Conservation (phyloP, 2,329 filamentous ascomycete genomes). For the Colletotrichum ledebouriae region DNA sequence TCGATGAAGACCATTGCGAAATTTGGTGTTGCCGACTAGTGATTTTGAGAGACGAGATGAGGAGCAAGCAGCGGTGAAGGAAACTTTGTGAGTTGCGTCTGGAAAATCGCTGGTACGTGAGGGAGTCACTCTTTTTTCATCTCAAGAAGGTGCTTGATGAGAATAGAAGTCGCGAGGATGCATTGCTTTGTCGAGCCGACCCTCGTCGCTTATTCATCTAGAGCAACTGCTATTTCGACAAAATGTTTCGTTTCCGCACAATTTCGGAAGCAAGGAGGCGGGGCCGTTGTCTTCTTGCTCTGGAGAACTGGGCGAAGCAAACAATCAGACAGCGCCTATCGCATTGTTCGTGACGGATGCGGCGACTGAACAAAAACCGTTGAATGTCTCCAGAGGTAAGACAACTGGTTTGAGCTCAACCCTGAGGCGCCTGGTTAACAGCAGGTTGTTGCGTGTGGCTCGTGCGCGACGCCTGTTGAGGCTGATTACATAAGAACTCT, state of each 20-base stretch:
- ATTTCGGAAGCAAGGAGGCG: conserved; percentile 25
- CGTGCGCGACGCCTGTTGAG: neutral
- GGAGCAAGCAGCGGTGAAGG: neutral
- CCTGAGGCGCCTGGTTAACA: too few species aligned
- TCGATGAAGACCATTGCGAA: conserved; percentile 16
- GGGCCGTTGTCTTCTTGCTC: conserved; percentile 11
- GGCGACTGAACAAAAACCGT: conserved; percentile 31
- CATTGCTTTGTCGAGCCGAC: conserved; percentile 37
- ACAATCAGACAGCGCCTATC: conserved; percentile 10
- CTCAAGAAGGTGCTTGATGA: conserved; percentile 31
- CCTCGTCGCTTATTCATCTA: conserved; percentile 33
- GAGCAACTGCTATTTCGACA: conserved; percentile 28
- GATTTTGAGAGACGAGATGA: neutral
- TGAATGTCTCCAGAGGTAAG: conserved; percentile 9
- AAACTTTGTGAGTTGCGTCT: neutral
- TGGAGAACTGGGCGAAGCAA: neutral
- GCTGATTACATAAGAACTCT: too few species aligned
- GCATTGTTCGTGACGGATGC: conserved; percentile 34
- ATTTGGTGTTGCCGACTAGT: neutral
- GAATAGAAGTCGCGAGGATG: conserved; percentile 12
- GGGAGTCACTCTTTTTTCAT: conserved; percentile 32
- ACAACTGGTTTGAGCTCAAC: neutral
- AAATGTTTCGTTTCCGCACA: conserved; percentile 11
- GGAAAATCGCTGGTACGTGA: neutral
- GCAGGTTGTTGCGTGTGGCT: neutral